Conservation (phyloP, 1,284 basidiomycete species). For the Apiotrichum gamsii region DNA sequence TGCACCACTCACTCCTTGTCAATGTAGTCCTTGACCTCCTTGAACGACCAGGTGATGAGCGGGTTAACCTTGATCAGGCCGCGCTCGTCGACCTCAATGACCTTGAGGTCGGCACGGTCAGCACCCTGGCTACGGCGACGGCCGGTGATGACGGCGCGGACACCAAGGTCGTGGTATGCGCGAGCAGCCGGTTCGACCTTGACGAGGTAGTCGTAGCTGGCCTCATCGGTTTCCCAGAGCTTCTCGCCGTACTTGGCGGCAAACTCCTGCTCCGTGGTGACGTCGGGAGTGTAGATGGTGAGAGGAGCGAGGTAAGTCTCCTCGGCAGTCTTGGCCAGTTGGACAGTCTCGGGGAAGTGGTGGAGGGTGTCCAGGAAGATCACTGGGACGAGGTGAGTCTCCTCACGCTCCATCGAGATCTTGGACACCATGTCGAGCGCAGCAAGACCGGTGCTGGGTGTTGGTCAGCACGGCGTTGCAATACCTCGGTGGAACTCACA, state of each 20-base stretch:
- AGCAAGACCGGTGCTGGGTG: slow-evolving; percentile 67
- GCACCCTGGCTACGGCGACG: slow-evolving; percentile 86
- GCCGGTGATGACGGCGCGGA: slow-evolving; percentile 88
- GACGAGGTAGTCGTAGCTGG: slow-evolving; percentile 83
- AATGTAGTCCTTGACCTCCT: slow-evolving; percentile 79
- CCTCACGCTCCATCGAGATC: slow-evolving; percentile 50
- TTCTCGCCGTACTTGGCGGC: slow-evolving; percentile 72
- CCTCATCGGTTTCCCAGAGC: slow-evolving; percentile 85
- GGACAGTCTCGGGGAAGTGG: slow-evolving; percentile 90
- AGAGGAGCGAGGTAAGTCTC: slow-evolving; percentile 67
- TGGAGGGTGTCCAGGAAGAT: slow-evolving; percentile 96
- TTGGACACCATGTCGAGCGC: slow-evolving; percentile 88
- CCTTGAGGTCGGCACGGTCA: slow-evolving; percentile 72
- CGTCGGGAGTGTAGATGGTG: slow-evolving; percentile 68
- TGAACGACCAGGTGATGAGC: slow-evolving; percentile 82
- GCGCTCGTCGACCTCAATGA: slow-evolving; percentile 85
- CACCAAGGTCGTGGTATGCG: slow-evolving; percentile 74
- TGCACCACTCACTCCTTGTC: slow-evolving; percentile 55
- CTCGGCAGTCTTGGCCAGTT: slow-evolving; percentile 74
- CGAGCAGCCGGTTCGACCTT: slow-evolving; percentile 93
- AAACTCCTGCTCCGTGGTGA: slow-evolving; percentile 65
- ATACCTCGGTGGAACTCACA: too few relatives aligned
- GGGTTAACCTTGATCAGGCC: slow-evolving; percentile 95
- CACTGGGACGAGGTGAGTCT: slow-evolving; percentile 49
- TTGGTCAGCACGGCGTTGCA: too few relatives aligned